Percentiles rank a stretch among this genome's conserved stretches.
phyloP scores from a whole-genome alignment of 139 green algal species.

The Medakamo hakoo region DNA sequence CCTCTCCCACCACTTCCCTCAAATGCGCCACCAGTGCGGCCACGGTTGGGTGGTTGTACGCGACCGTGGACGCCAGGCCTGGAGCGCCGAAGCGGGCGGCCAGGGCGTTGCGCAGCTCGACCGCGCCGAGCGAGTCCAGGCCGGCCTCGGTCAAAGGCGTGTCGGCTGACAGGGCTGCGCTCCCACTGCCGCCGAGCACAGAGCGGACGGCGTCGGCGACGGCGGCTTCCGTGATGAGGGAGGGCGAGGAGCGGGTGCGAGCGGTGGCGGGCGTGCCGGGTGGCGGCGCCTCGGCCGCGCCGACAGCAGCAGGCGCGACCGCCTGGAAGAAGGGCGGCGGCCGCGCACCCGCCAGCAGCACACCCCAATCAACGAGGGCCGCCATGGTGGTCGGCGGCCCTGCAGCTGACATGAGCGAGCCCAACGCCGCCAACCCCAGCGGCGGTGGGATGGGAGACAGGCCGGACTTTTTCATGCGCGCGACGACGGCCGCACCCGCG shows the following conservation, averaged over 20 bases:
- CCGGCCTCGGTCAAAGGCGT: conserved; percentile 57
- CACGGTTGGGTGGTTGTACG: conserved; percentile 72
- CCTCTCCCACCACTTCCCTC: not conserved
- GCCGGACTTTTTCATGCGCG: conserved; percentile 29
- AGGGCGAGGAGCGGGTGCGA: not conserved
- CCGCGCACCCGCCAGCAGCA: not conserved
- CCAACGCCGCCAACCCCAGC: conserved; percentile 30
- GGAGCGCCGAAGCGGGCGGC: conserved; percentile 3
- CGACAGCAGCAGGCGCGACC: conserved; percentile 5
- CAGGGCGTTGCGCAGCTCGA: conserved; percentile 61
- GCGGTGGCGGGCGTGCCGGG: not conserved
- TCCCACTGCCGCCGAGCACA: conserved; percentile 14
- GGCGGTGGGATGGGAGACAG: conserved; percentile 25
- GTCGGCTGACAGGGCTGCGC: conserved; percentile 9
- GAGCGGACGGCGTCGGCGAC: conserved; percentile 8
- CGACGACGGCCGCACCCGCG: conserved; percentile 17
- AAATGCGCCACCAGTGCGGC: not conserved
- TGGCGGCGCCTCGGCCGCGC: not conserved
- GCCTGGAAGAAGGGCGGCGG: conserved; percentile 9
- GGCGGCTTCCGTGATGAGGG: not conserved
- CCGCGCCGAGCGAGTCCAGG: conserved; percentile 55
- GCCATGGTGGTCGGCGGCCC: conserved; percentile 1
- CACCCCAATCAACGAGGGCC: not conserved
- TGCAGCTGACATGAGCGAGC: not conserved
- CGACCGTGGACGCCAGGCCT: conserved; percentile 24